These are phyloP conservation scores for Euptelea pleiosperma DNA, from an alignment of 164 flowering plant species.

Conservation along the genomic window DNA sequence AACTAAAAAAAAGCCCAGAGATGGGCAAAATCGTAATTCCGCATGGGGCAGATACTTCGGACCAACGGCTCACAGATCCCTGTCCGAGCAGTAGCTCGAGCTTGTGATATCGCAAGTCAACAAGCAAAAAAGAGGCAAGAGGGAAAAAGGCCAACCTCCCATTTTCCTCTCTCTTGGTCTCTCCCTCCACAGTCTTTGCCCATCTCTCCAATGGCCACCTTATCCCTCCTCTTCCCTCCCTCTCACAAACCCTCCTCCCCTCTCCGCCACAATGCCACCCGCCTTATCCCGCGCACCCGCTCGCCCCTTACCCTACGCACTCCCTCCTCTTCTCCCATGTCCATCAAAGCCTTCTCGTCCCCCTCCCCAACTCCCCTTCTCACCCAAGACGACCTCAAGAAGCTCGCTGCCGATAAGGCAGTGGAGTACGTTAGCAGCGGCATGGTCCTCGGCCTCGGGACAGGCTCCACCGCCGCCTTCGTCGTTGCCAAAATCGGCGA, in stretches of 20 bases:
- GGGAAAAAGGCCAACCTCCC: not conserved
- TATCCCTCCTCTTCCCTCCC: not conserved
- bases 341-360: too few relatives aligned
- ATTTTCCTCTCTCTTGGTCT: not conserved
- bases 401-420: not conserved
- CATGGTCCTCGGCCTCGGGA: constrained; percentile 12
- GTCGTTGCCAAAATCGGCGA: constrained; percentile 14
- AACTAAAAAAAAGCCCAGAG: too few relatives aligned
- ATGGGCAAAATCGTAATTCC: too few relatives aligned
- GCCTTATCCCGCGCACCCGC: not conserved
- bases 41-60: too few relatives aligned
- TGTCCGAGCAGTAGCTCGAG: too few relatives aligned
- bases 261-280: not conserved
- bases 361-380: constrained; percentile 2
- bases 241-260: not conserved
- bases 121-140: not conserved
- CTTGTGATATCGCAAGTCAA: too few relatives aligned
- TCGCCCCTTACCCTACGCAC: not conserved
- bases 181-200: not conserved
- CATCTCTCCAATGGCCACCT: not conserved
- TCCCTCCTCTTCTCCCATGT: too few relatives aligned
- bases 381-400: not conserved
- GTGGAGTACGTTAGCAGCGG: not conserved
- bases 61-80: too few relatives aligned
- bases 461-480: constrained; percentile 16